phyloP scores from a whole-genome alignment of 139 green algal species.

The Auxenochlorella pyrenoidosa region DNA sequence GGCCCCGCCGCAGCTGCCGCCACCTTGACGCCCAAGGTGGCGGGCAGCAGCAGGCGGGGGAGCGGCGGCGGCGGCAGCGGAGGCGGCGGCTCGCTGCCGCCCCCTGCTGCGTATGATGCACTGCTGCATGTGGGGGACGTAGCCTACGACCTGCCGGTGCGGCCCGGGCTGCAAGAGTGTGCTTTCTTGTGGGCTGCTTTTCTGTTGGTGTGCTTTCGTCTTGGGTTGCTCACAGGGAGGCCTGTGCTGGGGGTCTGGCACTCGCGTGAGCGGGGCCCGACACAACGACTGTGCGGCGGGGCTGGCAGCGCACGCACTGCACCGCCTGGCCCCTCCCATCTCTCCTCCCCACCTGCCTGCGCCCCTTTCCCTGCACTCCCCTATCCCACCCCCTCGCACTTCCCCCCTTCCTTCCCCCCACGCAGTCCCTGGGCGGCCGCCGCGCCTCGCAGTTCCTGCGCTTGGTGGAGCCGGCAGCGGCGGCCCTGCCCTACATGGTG shows the following conservation, averaged over 20 bases:
- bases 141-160: constrained; percentile 34
- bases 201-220: too few species aligned
- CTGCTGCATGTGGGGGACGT: constrained; percentile 42
- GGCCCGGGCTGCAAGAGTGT: neutral
- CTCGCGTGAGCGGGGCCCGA: too few species aligned
- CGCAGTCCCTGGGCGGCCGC: constrained; percentile 1
- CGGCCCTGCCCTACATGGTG: constrained; percentile 36
- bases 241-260: too few species aligned
- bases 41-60: neutral
- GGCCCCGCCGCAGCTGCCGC: too few species aligned
- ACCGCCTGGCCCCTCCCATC: too few species aligned
- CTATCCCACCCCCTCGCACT: neutral
- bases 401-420: neutral
- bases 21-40: neutral
- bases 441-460: constrained; percentile 18
- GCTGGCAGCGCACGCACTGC: too few species aligned
- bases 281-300: too few species aligned
- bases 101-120: neutral
- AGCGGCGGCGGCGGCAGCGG: neutral
- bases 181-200: too few species aligned
- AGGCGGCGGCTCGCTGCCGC: too few species aligned
- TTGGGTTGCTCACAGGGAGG: too few species aligned
- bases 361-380: too few species aligned
- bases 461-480: constrained; percentile 7
- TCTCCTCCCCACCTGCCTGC: too few species aligned